Percentiles rank a stretch among this genome's conserved stretches.
phyloP scores from a whole-genome alignment of 208 protist genomes.

The Leishmania braziliensis region DNA sequence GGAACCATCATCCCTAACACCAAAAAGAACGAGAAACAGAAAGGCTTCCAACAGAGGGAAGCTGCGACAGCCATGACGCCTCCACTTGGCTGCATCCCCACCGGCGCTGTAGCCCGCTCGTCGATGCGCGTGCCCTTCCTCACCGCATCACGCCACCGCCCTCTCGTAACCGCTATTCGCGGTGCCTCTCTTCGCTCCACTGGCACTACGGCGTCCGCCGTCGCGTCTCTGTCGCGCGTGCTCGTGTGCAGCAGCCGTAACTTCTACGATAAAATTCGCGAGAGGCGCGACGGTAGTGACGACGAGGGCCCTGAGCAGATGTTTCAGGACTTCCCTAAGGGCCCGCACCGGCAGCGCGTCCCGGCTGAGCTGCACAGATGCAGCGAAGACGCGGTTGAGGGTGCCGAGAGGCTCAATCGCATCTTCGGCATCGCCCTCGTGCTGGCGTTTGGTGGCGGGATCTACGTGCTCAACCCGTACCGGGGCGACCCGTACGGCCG shows the following conservation, averaged over 20 bases:
- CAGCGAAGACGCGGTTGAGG: conserved; percentile 41
- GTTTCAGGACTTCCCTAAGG: conserved; percentile 69
- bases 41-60: neutral
- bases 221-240: conserved; percentile 1
- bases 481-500: conserved; percentile 34
- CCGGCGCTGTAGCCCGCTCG: neutral
- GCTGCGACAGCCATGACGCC: neutral
- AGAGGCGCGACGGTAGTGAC: conserved; percentile 57
- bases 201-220: neutral
- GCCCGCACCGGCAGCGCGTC: conserved; percentile 41
- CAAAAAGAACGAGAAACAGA: too few relatives aligned
- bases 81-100: neutral
- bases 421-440: conserved; percentile 41
- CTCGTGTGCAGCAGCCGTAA: conserved; percentile 28
- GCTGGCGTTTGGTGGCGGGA: conserved; percentile 3
- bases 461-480: conserved; percentile 53
- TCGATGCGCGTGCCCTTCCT: neutral
- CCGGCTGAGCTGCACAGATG: conserved; percentile 52
- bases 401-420: conserved; percentile 46
- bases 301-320: conserved; percentile 47
- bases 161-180: neutral
- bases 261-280: conserved; percentile 72
- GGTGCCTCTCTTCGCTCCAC: neutral
- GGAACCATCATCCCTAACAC: too few relatives aligned
- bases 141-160: neutral